phyloP scores from a whole-genome alignment of 2,329 filamentous ascomycete genomes.

The Aureobasidium sp. region DNA sequence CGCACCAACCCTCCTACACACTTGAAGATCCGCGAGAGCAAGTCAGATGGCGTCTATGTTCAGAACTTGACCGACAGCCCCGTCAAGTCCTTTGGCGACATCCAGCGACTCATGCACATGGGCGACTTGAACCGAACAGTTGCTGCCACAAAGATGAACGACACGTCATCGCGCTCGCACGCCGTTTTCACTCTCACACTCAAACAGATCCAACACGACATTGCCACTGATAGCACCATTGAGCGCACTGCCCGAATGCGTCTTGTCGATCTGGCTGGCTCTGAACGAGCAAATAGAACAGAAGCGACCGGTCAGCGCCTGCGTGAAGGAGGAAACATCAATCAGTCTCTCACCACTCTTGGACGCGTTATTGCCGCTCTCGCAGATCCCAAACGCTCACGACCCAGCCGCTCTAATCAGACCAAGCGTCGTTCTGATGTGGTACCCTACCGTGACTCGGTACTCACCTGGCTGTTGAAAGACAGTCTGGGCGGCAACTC shows the following conservation, averaged over 20 bases:
- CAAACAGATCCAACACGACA: conserved; percentile 96
- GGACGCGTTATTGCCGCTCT: conserved; percentile 93
- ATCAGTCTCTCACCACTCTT: conserved; percentile 93
- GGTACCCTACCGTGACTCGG: conserved; percentile 89
- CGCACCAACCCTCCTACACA: conserved; percentile 77
- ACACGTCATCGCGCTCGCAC: conserved; percentile 92
- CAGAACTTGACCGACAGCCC: conserved; percentile 93
- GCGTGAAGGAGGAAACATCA: conserved; percentile 95
- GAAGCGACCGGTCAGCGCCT: conserved; percentile 88
- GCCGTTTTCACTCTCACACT: conserved; percentile 97
- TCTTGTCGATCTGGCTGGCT: conserved; percentile 89
- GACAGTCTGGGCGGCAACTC: conserved; percentile 94
- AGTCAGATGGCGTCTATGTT: conserved; percentile 90
- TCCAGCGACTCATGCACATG: conserved; percentile 82
- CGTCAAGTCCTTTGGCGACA: conserved; percentile 78
- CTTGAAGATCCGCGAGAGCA: conserved; percentile 94
- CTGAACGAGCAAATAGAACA: conserved; percentile 88
- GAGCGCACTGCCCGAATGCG: conserved; percentile 91
- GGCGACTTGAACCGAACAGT: conserved; percentile 83
- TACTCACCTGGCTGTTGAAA: conserved; percentile 79
- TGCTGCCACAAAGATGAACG: conserved; percentile 98
- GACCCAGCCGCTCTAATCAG: conserved; percentile 37
- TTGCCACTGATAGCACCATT: conserved; percentile 95
- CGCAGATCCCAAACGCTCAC: conserved; percentile 55
- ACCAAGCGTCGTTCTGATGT: conserved; percentile 47